Evolutionary conservation across 805 yeast genomes (phyloP), one percentile per base, ranked within the genome.

Genomic region (Suhomyces sp.): DNA sequence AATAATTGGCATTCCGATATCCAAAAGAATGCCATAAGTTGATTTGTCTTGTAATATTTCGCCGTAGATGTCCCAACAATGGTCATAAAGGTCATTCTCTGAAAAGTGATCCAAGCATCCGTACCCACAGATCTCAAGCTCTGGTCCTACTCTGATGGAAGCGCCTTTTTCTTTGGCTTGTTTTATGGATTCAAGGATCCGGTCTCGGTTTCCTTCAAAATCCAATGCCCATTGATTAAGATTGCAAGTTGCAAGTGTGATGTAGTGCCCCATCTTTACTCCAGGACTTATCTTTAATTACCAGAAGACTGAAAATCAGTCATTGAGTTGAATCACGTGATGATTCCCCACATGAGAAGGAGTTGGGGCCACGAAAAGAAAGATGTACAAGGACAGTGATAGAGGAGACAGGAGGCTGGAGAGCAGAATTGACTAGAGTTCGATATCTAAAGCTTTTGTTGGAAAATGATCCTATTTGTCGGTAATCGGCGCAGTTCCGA

Each of bases 141-240:
- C 99, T 2, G 99, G 99, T 2, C 99, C 99, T 17, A 96, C 97
- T 65, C 99, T 80, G 49, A 96, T 78, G 17, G 77, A 74, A 0
- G 99, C 96, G 13, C 90, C 89, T 55, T 73, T 78, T 27, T 71
- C 68, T 64, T 92, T 94, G 50, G 99, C 97, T 49, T 81, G 76
- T 22, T 65, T 67, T 62, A 94, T 93, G 51, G 96, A 87, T 63
- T 87, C 86, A 23, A 94, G 63, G 57, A 94, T 93, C 53, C 99
- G 78, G 65, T 92, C 97, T 50, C 97, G 79, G 70, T 94, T 94
- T 5, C 99, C 99, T 69, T 93, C 98, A 69, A 90, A 94, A 68
- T 94, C 99, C 51, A 94, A 77, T 0, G 99, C 97, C 99, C 99
- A 94, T 80, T 94, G 99, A 73, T 94, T 94, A 58, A 94, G 78